These are phyloP conservation scores for Nakaseomyces delphensis DNA, from an alignment of 1,139 yeast genomes.

Conservation along the genomic window DNA sequence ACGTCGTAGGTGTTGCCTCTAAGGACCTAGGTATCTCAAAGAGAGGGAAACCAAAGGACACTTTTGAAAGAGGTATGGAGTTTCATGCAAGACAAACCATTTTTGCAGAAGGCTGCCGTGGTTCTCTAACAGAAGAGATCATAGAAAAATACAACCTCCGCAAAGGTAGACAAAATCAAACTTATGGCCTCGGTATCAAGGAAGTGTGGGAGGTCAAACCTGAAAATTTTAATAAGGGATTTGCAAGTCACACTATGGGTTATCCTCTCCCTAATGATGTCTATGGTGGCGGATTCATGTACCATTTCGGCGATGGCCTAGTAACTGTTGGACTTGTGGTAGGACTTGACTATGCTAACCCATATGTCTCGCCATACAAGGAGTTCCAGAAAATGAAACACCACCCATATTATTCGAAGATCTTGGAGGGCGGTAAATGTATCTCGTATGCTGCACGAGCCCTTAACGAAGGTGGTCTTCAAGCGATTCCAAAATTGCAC, in stretches of 20 bases:
- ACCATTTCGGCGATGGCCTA: conserved; percentile 89
- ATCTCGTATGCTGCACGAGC: conserved; percentile 93
- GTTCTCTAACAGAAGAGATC: conserved; percentile 74
- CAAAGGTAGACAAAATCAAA: conserved; percentile 58
- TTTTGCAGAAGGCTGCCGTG: conserved; percentile 95
- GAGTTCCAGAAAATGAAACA: conserved; percentile 91
- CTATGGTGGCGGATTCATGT: conserved; percentile 96
- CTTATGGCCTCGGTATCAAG: conserved; percentile 90
- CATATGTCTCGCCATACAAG: conserved; percentile 88
- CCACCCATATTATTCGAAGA: conserved; percentile 75
- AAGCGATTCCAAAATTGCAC: conserved; percentile 76
- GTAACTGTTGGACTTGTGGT: conserved; percentile 86
- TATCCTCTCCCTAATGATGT: conserved; percentile 66
- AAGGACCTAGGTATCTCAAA: conserved; percentile 80
- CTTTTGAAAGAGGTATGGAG: conserved; percentile 93
- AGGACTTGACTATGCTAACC: conserved; percentile 88
- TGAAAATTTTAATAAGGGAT: conserved; percentile 71
- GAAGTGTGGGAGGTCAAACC: conserved; percentile 97
- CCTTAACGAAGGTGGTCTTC: conserved; percentile 90
- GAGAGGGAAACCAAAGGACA: conserved; percentile 64
- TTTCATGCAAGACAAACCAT: conserved; percentile 83
- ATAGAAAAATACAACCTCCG: conserved; percentile 63
- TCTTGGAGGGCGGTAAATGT: conserved; percentile 82
- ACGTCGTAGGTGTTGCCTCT: conserved; percentile 84
- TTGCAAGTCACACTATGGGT: conserved; percentile 82